phyloP scores from a whole-genome alignment of 371 early-diverging fungal genomes.

The Syncephalis fuscata region DNA sequence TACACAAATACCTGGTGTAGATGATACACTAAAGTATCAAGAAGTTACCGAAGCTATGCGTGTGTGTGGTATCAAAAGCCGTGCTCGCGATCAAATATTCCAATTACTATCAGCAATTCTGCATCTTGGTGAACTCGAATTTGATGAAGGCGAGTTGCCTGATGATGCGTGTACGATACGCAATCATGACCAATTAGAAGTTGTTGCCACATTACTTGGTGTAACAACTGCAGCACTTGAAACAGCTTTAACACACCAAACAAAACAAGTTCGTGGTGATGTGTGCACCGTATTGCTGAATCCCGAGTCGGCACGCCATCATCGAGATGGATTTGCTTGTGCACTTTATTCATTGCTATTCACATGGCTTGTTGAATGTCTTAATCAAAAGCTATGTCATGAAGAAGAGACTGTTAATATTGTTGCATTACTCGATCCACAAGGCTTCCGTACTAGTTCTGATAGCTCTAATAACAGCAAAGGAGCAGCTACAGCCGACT shows the following conservation, averaged over 20 bases:
- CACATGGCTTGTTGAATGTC: constrained; percentile 74
- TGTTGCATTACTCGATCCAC: constrained; percentile 51
- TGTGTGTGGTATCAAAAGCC: constrained; percentile 55
- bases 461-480: constrained; percentile 16
- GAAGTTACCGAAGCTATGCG: constrained; percentile 56
- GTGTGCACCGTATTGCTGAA: constrained; percentile 76
- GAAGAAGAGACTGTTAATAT: constrained; percentile 41
- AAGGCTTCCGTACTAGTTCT: constrained; percentile 30
- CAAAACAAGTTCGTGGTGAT: constrained; percentile 51
- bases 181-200: constrained; percentile 46
- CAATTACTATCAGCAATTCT: constrained; percentile 58
- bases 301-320: constrained; percentile 44
- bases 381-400: constrained; percentile 57
- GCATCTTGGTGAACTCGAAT: constrained; percentile 64
- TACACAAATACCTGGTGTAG: constrained; percentile 19
- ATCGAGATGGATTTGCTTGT: constrained; percentile 64
- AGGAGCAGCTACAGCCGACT: constrained; percentile 15
- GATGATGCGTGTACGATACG: constrained; percentile 47
- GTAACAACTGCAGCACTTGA: constrained; percentile 55
- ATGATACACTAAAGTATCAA: constrained; percentile 29
- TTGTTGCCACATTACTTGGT: constrained; percentile 66
- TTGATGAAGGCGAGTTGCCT: constrained; percentile 34
- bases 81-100: constrained; percentile 47
- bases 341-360: constrained; percentile 68
- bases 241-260: constrained; percentile 36